Evolutionary conservation across 805 yeast genomes (phyloP).

Genomic region (Wickerhamomyces queroliae): DNA sequence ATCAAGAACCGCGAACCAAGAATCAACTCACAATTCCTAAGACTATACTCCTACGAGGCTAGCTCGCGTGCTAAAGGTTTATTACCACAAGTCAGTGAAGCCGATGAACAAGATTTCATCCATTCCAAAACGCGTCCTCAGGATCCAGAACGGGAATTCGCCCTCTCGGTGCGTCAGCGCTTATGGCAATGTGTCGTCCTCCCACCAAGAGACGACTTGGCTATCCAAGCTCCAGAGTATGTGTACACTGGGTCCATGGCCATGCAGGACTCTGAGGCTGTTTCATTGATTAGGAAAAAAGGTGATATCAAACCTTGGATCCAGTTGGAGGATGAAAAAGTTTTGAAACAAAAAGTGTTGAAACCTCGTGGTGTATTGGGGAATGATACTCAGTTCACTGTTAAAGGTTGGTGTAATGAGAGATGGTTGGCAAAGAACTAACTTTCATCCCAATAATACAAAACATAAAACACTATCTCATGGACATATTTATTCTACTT

Average conservation of each 20-base stretch:
- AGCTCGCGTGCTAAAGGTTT: constrained; percentile 30
- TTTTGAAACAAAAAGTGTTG: constrained; percentile 5
- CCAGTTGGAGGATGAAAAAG: constrained; percentile 17
- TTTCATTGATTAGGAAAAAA: constrained; percentile 17
- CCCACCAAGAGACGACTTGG: constrained; percentile 42
- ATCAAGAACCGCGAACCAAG: constrained; percentile 38
- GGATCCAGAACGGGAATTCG: constrained; percentile 28
- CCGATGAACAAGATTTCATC: constrained; percentile 22
- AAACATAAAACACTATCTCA: no score
- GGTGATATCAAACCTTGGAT: constrained; percentile 24
- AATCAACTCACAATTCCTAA: constrained; percentile 42
- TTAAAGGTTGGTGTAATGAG: constrained; percentile 23
- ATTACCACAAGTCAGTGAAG: constrained; percentile 27
- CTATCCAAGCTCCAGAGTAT: constrained; percentile 26
- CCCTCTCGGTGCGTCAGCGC: constrained; percentile 39
- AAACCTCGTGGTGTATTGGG: constrained; percentile 16
- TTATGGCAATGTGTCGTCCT: constrained; percentile 49
- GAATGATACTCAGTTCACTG: constrained; percentile 20
- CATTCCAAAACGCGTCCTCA: constrained; percentile 7
- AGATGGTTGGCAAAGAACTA: constrained; percentile 13
- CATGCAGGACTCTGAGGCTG: background rate
- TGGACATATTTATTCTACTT: no score
- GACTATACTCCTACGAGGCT: constrained; percentile 44
- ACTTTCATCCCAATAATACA: no score
- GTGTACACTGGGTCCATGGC: constrained; percentile 7